Base-by-base conservation (phyloP, 2,329 filamentous ascomycete species). In the Xylariomycetidae sp. region DNA sequence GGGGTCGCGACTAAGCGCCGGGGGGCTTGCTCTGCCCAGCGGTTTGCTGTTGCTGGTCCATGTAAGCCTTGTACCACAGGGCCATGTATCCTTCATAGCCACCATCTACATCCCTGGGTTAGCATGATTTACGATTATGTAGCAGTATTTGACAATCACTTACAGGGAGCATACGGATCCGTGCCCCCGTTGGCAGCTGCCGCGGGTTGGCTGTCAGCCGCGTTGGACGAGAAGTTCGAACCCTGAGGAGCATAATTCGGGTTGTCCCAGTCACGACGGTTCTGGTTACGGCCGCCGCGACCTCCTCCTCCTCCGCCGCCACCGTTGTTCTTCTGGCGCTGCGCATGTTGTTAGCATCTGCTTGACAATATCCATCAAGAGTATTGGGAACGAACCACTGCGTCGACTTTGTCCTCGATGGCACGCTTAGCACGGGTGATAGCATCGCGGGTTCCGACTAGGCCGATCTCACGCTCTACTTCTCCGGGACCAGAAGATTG, bases 351-450 rank as follows among this genome's bases (percentile, higher is more conserved):
- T 68, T 44, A 68, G 58, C 10, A 18, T 15, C 15, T 26, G 17
- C 26, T 5, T 14, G n/a, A n/a, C n/a, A n/a, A n/a, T n/a, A n/a
- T n/a, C n/a, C n/a, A n/a, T n/a, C n/a, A n/a, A n/a, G n/a, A 26
- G 10, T 34, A 15, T 29, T 10, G 4, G 27, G 24, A 16, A 74
- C 82, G 64, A 75, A 89, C 81, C 58, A 90, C 86, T 54, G 85
- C 82, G 42, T 94, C 86, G 30, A 95, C 86, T 63, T 95, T 95
- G 48, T 94, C 88, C 58, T 87, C 85, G 42, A 95, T 94, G 26
- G 85, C 84, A 48, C 70, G 70, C 65, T 93, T 93, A 22, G 89
- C 89, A 44, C 78, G 76, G 32, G 77, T 76, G 53, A 95, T 92
- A 34, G 85, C 79, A 48, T 86, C 81, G 27, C 76, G 75, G 23